A percentile compares a stretch with the other conserved stretches of the same genome.
Evolutionary conservation across 2,329 filamentous ascomycete species (phyloP).

Genomic region (Xylariaceae sp.): DNA sequence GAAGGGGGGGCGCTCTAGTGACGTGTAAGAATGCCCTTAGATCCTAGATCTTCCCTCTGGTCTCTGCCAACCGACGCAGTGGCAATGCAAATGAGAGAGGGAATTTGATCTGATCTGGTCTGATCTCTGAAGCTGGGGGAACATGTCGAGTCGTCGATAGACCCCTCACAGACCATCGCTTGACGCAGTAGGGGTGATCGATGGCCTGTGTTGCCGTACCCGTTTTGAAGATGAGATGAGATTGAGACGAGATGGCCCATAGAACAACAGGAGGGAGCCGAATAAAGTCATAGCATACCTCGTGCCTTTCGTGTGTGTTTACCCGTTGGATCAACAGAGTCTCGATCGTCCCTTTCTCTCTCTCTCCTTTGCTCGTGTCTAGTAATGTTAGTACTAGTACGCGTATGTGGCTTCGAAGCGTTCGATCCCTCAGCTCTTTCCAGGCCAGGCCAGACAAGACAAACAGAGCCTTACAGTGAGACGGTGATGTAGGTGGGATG

Average conservation of each 20-base stretch:
- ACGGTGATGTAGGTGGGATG: slow-evolving; percentile 2
- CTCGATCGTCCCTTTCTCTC: slow-evolving; percentile 8
- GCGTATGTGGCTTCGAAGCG: slow-evolving; percentile 1
- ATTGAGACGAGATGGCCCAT: background rate
- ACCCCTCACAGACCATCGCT: slow-evolving; percentile 13
- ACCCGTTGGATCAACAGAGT: slow-evolving; percentile 16
- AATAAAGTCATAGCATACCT: slow-evolving; percentile 20
- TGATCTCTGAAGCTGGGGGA: background rate
- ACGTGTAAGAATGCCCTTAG: slow-evolving; percentile 27
- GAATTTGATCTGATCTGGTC: background rate
- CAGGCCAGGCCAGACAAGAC: background rate
- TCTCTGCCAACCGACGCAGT: slow-evolving; percentile 8
- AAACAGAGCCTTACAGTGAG: no score
- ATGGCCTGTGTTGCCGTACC: slow-evolving; percentile 16
- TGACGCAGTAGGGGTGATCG: slow-evolving; percentile 18
- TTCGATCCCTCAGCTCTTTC: slow-evolving; percentile 5
- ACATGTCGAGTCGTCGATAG: slow-evolving; percentile 2
- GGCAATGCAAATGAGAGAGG: slow-evolving; percentile 6
- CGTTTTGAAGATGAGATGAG: background rate
- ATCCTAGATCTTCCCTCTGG: slow-evolving; percentile 19
- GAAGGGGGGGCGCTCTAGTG: slow-evolving; percentile 19
- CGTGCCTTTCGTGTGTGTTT: slow-evolving; percentile 19
- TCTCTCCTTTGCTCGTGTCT: background rate
- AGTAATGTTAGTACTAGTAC: background rate
- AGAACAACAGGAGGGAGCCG: slow-evolving; percentile 11